Percentiles rank a stretch among this genome's conserved stretches.
Evolutionary conservation across 2,329 filamentous ascomycete species (phyloP).

Genomic region (Colletotrichum sp.): DNA sequence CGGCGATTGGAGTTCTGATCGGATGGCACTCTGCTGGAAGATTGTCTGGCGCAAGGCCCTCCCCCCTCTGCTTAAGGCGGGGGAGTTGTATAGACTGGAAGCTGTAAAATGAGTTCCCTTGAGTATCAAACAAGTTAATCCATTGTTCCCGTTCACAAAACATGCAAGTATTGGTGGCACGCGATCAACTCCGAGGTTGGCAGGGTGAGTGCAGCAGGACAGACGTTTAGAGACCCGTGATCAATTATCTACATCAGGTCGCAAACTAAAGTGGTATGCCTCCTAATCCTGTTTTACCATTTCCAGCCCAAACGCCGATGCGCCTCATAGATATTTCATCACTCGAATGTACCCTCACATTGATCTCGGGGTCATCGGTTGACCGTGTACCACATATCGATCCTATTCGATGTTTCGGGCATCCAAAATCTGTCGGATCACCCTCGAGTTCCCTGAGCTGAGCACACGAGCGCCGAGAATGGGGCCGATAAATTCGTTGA

Average conservation of each 20-base stretch:
- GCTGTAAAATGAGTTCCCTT: slow-evolving; percentile 21
- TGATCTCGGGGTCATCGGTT: neutral
- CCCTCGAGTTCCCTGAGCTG: slow-evolving; percentile 46
- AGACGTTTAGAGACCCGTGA: neutral
- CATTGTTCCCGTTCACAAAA: neutral
- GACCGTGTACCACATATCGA: neutral
- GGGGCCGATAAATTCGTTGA: slow-evolving; percentile 61
- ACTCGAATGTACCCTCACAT: neutral
- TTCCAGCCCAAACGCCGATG: slow-evolving; percentile 23
- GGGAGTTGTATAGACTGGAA: slow-evolving; percentile 20
- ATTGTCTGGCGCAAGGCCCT: slow-evolving; percentile 5
- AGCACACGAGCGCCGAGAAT: slow-evolving; percentile 57
- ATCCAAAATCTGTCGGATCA: slow-evolving; percentile 59
- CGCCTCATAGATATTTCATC: slow-evolving; percentile 25
- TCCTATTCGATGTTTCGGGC: slow-evolving; percentile 56
- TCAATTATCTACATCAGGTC: neutral
- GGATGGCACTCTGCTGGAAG: slow-evolving; percentile 10
- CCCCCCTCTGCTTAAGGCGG: neutral
- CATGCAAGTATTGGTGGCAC: neutral
- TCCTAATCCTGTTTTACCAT: slow-evolving; percentile 9
- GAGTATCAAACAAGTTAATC: slow-evolving; percentile 17
- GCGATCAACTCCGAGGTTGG: neutral
- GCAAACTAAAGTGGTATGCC: slow-evolving; percentile 15
- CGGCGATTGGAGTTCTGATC: slow-evolving; percentile 15
- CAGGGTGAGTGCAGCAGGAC: neutral